phyloP scores from a whole-genome alignment of 2,329 filamentous ascomycete genomes.

The Aschersonia sp. region DNA sequence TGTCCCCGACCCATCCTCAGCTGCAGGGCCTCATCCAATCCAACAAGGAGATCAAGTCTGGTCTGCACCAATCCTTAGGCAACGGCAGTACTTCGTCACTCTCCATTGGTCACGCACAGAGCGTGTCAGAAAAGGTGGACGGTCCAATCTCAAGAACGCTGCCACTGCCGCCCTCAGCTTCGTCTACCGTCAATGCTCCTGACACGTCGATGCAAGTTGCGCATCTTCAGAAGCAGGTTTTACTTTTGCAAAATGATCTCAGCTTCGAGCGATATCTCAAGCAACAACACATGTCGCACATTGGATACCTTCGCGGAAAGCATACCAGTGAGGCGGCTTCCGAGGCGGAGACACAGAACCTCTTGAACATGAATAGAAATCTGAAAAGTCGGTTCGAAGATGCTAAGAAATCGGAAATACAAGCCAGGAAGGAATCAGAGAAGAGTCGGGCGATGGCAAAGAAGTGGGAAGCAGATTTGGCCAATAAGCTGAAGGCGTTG shows the following conservation, averaged over 20 bases:
- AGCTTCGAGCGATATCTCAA: conserved; percentile 77
- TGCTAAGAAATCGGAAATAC: conserved; percentile 54
- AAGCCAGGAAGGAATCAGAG: conserved; percentile 58
- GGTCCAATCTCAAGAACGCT: conserved; percentile 7
- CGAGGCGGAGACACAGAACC: conserved; percentile 69
- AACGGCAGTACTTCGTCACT: conserved; percentile 45
- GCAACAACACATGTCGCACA: conserved; percentile 69
- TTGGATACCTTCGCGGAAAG: conserved; percentile 61
- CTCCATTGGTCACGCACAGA: conserved; percentile 35
- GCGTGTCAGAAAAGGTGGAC: conserved; percentile 21
- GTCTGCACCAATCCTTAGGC: conserved; percentile 36
- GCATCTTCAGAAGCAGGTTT: conserved; percentile 58
- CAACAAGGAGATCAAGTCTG: conserved; percentile 42
- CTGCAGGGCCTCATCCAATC: conserved; percentile 46
- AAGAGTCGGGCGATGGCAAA: conserved; percentile 59
- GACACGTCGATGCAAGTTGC: conserved; percentile 26
- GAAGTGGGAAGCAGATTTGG: conserved; percentile 64
- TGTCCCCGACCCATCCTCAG: conserved; percentile 37
- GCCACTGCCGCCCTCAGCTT: conserved; percentile 13
- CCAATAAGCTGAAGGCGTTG: conserved; percentile 48
- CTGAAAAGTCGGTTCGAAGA: conserved; percentile 61
- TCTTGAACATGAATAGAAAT: conserved; percentile 62
- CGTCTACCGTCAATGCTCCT: conserved; percentile 14
- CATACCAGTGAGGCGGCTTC: conserved; percentile 64
- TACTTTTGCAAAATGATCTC: conserved; percentile 64